A percentile compares a stretch with the other conserved stretches of the same genome.
phyloP scores from a whole-genome alignment of 257 asterid genomes.

The Nicotiana attenuata region DNA sequence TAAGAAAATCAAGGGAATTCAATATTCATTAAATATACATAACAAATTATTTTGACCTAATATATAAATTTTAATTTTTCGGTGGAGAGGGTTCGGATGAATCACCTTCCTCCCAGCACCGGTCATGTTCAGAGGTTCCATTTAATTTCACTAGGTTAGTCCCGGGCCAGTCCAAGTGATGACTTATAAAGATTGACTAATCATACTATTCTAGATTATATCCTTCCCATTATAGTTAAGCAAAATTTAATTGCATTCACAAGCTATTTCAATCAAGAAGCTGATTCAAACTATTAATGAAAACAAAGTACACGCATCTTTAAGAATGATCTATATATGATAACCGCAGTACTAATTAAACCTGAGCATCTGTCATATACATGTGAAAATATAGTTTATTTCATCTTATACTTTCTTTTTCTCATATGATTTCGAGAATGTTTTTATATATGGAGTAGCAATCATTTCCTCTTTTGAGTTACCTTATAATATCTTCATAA shows the following conservation, averaged over 20 bases:
- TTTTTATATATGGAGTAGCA: not conserved
- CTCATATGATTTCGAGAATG: not conserved
- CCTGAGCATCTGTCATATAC: not conserved
- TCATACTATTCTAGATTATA: not conserved
- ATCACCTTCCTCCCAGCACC: too few species aligned
- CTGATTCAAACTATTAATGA: not conserved
- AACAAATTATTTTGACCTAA: too few species aligned
- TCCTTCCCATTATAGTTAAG: not conserved
- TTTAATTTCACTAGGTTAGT: too few species aligned
- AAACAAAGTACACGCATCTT: not conserved
- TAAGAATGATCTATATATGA: not conserved
- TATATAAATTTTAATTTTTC: too few species aligned
- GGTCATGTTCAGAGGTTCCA: too few species aligned
- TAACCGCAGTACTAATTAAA: not conserved
- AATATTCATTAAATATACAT: too few species aligned
- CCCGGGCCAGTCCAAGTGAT: not conserved
- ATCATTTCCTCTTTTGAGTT: not conserved
- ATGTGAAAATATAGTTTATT: not conserved
- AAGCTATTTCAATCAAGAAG: not conserved
- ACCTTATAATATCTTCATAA: not conserved
- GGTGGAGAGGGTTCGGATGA: too few species aligned
- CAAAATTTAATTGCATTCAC: not conserved
- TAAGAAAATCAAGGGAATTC: too few species aligned
- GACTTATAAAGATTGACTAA: not conserved
- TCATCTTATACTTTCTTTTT: not conserved